phyloP scores from a whole-genome alignment of 179 eudicot genomes.

The Silene noctiflora region DNA sequence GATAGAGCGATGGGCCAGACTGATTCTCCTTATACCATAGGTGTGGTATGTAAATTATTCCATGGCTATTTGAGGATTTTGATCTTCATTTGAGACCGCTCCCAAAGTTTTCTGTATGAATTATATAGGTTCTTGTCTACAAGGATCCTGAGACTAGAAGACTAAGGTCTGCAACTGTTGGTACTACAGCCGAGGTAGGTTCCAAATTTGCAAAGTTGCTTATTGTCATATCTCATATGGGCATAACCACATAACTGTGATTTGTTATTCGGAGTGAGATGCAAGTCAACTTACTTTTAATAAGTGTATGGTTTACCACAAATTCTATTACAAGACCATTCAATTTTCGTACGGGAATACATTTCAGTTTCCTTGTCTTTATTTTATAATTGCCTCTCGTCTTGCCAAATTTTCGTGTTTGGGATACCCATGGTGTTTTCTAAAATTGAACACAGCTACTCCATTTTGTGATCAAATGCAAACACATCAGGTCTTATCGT shows the following conservation, averaged over 20 bases:
- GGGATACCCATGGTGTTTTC: conserved; percentile 2
- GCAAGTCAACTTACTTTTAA: neutral
- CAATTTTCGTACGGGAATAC: neutral
- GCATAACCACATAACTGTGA: neutral
- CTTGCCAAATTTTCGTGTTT: neutral
- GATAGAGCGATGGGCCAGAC: conserved; percentile 70
- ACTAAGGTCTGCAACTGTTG: conserved; percentile 54
- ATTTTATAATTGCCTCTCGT: neutral
- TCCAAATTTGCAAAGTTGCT: neutral
- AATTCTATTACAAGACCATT: neutral
- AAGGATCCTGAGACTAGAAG: conserved; percentile 48
- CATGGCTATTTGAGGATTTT: conserved; percentile 5
- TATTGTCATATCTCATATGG: neutral
- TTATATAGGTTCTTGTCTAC: conserved; percentile 63
- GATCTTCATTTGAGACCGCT: conserved; percentile 6
- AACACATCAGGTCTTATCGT: neutral
- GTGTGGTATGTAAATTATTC: conserved; percentile 60
- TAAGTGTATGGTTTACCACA: neutral
- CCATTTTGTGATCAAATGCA: neutral
- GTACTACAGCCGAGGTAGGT: conserved; percentile 92
- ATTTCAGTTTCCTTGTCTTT: neutral
- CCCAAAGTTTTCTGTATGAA: neutral
- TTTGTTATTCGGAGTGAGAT: neutral
- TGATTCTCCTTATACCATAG: conserved; percentile 66
- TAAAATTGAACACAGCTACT: neutral